Evolutionary conservation across 805 yeast species (phyloP), one percentile per base, ranked within the genome.

Genomic region (Wickerhamiella brachini): DNA sequence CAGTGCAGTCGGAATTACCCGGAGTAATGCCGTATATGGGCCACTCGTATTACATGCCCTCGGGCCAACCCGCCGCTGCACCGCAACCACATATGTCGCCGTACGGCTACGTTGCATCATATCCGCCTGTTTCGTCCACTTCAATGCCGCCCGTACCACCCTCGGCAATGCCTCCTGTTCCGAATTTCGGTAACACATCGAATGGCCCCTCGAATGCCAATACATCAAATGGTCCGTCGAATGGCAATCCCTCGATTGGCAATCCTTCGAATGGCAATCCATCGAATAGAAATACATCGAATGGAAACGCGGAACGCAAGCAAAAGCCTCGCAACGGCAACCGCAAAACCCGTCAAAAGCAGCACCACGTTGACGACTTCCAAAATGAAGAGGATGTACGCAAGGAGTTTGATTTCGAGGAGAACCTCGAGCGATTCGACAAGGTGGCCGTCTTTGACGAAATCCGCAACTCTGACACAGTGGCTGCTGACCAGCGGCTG

Each of bases 341-440:
- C 3, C 12, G 34, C 34, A 29, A 41, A n/a, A 9, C 31, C 23
- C 41, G 20, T 18, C 18, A 37, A 10, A 37, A 17, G 38, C 42
- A 23, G 44, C 21, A 43, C 24, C 45, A 20, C 37, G 44, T 47
- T 41, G 18, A 38, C 50, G 6, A 15, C 9, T 29, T 29, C 15
- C 34, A 29, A 29, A 29, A 29, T 23, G 43, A 41, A 7, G 26
- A 20, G 20, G 46, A 48, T 41, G 53, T 34, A 49, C 70, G 53
- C 73, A 77, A 63, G 72, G 96, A 87, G 56, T 89, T 89, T 66
- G 96, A 89, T 64, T 89, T 89, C 65, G 85, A 79, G 51, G 81
- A 85, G 13, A 85, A 84, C 62, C 72, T 89, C 55, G 81, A 81
- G 22, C 79, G 80, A 71, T 89, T 89, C 61, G 93, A 89, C 65